Conservation (phyloP, 305 asterid species). For the Solanum hybrid region DNA sequence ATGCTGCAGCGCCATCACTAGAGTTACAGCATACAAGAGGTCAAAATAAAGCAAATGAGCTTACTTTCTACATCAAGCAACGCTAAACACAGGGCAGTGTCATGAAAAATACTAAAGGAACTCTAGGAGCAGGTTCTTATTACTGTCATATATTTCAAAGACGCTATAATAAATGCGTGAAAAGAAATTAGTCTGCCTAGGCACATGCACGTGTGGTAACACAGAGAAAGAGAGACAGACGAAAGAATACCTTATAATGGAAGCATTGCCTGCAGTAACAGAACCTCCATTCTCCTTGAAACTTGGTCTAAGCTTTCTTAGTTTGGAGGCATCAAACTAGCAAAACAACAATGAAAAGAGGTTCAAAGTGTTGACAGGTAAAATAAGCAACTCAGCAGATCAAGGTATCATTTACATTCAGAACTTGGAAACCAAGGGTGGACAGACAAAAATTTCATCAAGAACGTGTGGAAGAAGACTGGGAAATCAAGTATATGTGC, state of each 20-base stretch:
- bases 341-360: slow-evolving; percentile 12
- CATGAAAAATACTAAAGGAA: not conserved
- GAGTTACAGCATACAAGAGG: not conserved
- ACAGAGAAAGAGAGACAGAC: slow-evolving; percentile 10
- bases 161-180: not conserved
- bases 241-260: slow-evolving; percentile 63
- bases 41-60: not conserved
- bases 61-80: not conserved
- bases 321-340: slow-evolving; percentile 77
- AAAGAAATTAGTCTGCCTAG: not conserved
- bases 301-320: slow-evolving; percentile 76
- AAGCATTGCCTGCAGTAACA: slow-evolving; percentile 96
- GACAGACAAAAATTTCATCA: not conserved
- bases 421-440: not conserved
- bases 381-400: not conserved
- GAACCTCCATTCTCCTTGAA: slow-evolving; percentile 84
- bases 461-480: not conserved
- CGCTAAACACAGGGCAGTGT: not conserved
- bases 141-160: not conserved
- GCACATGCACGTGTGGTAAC: not conserved
- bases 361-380: not conserved
- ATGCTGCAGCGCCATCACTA: slow-evolving; percentile 97
- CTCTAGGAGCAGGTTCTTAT: not conserved
- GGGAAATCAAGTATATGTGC: not conserved
- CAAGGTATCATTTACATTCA: not conserved